Percentiles rank a stretch among this genome's conserved stretches.
Conservation (phyloP, 768 basidiomycete species). For the Phylloporus sp. region DNA sequence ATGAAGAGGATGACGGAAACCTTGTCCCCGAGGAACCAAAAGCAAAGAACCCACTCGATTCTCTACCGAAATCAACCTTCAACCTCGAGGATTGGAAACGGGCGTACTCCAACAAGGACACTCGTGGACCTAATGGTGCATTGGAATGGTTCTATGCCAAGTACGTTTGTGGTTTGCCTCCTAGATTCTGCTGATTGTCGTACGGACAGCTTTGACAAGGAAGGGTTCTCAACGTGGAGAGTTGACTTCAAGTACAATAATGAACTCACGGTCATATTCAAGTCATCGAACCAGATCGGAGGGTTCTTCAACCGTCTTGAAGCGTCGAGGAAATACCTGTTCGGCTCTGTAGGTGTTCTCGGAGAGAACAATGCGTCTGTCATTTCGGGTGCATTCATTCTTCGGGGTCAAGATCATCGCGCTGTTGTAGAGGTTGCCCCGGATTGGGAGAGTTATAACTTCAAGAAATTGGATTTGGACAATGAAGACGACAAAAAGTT, state of each 20-base stretch:
- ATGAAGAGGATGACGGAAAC: slow-evolving; percentile 76
- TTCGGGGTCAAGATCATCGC: slow-evolving; percentile 71
- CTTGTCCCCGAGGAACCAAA: slow-evolving; percentile 81
- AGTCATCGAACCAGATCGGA: slow-evolving; percentile 90
- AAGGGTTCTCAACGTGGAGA: slow-evolving; percentile 88
- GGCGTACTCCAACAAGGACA: slow-evolving; percentile 98
- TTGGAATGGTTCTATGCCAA: slow-evolving; percentile 97
- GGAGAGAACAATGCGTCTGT: slow-evolving; percentile 73
- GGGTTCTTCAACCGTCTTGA: slow-evolving; percentile 99
- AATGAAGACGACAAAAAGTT: slow-evolving; percentile 78
- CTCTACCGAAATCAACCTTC: slow-evolving; percentile 81
- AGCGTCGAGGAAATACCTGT: slow-evolving; percentile 94
- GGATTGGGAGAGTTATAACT: slow-evolving; percentile 88
- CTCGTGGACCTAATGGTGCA: slow-evolving; percentile 73
- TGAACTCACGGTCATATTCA: slow-evolving; percentile 89
- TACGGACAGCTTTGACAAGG: slow-evolving; percentile 68
- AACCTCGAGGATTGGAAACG: slow-evolving; percentile 98
- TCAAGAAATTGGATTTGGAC: slow-evolving; percentile 69
- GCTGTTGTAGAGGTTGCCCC: slow-evolving; percentile 78
- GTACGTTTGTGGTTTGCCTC: slow-evolving; percentile 39
- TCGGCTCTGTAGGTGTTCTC: slow-evolving; percentile 89
- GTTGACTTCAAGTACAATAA: slow-evolving; percentile 97
- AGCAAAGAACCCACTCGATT: slow-evolving; percentile 90
- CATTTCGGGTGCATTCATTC: slow-evolving; percentile 79
- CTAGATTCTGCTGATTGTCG: slow-evolving; percentile 2